Evolutionary conservation across 1,284 basidiomycete genomes (phyloP), one percentile per base, ranked within the genome.

Genomic region (Xanthoconium separans): DNA sequence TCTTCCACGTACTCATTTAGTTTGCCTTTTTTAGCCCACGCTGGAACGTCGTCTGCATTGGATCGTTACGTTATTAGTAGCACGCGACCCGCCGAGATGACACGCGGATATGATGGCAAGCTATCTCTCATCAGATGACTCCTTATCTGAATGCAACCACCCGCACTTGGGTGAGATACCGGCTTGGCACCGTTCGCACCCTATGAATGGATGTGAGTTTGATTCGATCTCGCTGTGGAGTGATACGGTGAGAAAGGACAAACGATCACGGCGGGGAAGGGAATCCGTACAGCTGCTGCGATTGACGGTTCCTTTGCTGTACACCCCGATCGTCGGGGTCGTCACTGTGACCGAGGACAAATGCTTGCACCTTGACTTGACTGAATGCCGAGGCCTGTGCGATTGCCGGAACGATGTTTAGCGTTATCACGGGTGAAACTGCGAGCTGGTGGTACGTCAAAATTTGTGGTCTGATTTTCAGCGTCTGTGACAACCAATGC

Each of bases 1-100:
- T 44, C 24, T 27, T 51, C 50, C 36, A 36, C 22, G 4, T 51
- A 37, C 44, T 41, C 59, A 31, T 61, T 63, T 61, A 47, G 50
- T 31, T 12, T 34, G 24, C 46, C 24, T 16, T 36, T 36, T 9
- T 36, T 8, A 7, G 15, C 15, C 15, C 12, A 4, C 22, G 7
- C 40, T 31, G 42, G 56, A n/a, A 44, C 22, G 37, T 47, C 36
- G 27, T 42, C 22, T 9, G 16, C 20, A 27, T 41, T 12, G 31
- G 39, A 45, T 41, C 12, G 41, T 40, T 36, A 44, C 47, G 42
- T 36, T 33, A 41, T 42, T 37, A 27, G 22, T 30, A 37, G 12
- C 41, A 37, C 16, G 24, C 36, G 44, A 15, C 40, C 37, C 33
- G n/a, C 49, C 41, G 49, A 40, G 8, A 57, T 60, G 43, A 20